Percentiles rank a stretch among this genome's conserved stretches.
These are phyloP conservation scores for Emergomyces orientalis DNA, from an alignment of 2,329 filamentous ascomycete species.

Conservation along the genomic window DNA sequence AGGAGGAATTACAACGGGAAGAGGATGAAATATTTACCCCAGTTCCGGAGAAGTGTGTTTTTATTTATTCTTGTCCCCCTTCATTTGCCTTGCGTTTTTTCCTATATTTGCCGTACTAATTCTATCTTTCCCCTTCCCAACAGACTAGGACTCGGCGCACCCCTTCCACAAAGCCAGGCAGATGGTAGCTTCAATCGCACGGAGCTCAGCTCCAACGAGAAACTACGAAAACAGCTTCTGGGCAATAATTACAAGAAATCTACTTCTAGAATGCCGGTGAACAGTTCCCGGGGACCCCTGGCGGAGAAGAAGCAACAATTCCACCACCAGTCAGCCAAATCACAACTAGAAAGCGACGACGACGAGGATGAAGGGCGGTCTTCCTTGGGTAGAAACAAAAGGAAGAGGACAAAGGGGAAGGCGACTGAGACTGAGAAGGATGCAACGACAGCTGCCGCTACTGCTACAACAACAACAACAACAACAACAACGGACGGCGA, in stretches of 20 bases:
- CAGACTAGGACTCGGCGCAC: slow-evolving; percentile 42
- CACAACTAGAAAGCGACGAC: slow-evolving; percentile 25
- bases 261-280: slow-evolving; percentile 9
- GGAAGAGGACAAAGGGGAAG: slow-evolving; percentile 15
- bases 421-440: background rate
- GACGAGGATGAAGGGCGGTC: slow-evolving; percentile 36
- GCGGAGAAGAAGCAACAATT: background rate
- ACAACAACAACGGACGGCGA: background rate
- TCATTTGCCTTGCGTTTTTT: no score
- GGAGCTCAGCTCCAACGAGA: slow-evolving; percentile 36
- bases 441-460: background rate
- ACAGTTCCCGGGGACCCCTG: background rate
- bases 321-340: background rate
- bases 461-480: background rate
- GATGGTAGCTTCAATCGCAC: slow-evolving; percentile 34
- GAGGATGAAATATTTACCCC: slow-evolving; percentile 47
- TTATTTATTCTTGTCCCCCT: no score
- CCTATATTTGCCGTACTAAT: background rate
- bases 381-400: slow-evolving; percentile 28
- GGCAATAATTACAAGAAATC: slow-evolving; percentile 34
- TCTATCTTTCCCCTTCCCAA: slow-evolving; percentile 7
- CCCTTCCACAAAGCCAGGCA: slow-evolving; percentile 34
- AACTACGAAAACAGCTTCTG: slow-evolving; percentile 38
- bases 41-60: slow-evolving; percentile 45
- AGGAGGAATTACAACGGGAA: slow-evolving; percentile 41